Evolutionary conservation across 2,329 filamentous ascomycete species (phyloP).

Genomic region (Colletotrichum sp.): DNA sequence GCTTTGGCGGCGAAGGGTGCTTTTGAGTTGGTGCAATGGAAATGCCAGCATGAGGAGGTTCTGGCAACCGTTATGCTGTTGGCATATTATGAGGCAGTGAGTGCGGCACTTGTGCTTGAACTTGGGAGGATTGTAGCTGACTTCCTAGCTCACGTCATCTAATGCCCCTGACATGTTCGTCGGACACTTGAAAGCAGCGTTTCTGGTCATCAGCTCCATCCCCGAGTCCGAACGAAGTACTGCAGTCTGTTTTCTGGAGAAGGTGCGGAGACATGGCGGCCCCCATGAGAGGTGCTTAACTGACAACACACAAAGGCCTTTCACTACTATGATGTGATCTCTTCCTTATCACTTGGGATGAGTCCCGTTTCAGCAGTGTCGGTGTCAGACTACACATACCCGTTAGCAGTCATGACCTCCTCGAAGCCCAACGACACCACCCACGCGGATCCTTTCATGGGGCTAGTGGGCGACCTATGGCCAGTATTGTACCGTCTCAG

Average conservation of each 20-base stretch:
- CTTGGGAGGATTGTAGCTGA: background rate
- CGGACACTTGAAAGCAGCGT: background rate
- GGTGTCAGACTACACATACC: background rate
- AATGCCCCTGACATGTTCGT: background rate
- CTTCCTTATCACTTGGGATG: background rate
- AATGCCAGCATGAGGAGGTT: background rate
- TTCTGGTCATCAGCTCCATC: background rate
- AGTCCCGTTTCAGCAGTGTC: background rate
- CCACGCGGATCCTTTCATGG: background rate
- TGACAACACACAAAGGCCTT: background rate
- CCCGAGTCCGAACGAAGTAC: background rate
- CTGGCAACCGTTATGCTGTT: background rate
- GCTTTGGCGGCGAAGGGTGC: background rate
- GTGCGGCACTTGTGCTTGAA: accelerated
- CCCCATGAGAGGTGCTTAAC: accelerated
- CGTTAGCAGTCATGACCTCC: accelerated
- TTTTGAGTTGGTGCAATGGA: background rate
- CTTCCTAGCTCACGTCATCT: accelerated
- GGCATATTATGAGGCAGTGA: background rate
- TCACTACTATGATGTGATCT: background rate
- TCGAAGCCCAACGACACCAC: accelerated
- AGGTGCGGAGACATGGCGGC: background rate
- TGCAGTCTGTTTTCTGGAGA: background rate
- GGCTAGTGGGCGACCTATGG: background rate
- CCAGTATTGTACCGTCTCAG: background rate